Base-by-base conservation (phyloP, 177 flowering plant genomes). In the Vitis hybrid region DNA sequence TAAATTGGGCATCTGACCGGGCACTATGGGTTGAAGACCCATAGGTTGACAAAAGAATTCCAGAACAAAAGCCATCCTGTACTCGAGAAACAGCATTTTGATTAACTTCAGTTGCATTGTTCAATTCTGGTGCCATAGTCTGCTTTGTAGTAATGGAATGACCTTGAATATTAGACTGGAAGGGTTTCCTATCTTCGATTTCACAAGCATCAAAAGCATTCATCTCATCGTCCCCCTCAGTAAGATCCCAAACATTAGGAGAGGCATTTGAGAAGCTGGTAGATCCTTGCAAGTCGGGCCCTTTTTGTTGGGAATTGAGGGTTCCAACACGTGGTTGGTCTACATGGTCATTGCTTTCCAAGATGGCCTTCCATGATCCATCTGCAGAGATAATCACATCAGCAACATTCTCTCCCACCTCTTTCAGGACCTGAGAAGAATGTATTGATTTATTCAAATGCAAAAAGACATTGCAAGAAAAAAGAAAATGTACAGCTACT, bases 311-410 rank as follows among this genome's bases (percentile, higher is more conserved):
- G 30, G 65, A 27, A 11, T 69, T 18, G 17, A 62, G 55, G 51
- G 61, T 58, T 17, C 59, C 55, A 54, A 70, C 78, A 11, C 62
- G 71, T 41, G 58, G 76, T 61, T 76, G 75, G 32, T 78, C 79
- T 35, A 59, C 20, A 48, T 66, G 30, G 52, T 73, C 81, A 67
- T 76, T 69, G 57, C 67, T 76, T 66, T 83, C 87, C 41, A 76
- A 14, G 55, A 76, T 73, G 61, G 86, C 73, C 61, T 80, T 83
- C 99, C 98, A 95, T 30, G 97, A 91, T 32, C 98, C 97, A 82
- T 90, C 97, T 27, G 80, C 81, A 69, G 88, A 82, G 68, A 95
- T 84, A 56, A 83, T 83, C 53, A 95, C 91, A 74, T 86, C 90
- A 56, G 71, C 57, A 57, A 87, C 90, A 73, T 83, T 71, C 14